Evolutionary conservation across 306 rosid species (phyloP).

Genomic region (Vigna angularis): DNA sequence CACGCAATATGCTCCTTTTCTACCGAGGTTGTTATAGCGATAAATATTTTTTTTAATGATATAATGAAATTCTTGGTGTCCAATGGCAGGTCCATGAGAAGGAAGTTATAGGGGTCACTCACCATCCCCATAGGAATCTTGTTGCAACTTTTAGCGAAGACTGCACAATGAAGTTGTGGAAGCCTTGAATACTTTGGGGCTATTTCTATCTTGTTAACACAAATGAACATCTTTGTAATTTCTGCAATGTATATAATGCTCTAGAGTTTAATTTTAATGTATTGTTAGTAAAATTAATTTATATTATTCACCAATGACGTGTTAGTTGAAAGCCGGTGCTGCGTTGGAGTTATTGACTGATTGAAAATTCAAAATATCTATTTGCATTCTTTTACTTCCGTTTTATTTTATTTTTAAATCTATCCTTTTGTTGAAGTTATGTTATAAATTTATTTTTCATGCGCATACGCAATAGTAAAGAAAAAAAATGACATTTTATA

Average conservation of each 20-base stretch:
- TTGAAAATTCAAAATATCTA: neutral
- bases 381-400: neutral
- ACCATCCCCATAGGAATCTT: conserved; percentile 98
- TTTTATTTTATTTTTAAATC: neutral
- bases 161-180: conserved; percentile 95
- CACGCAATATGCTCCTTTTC: neutral
- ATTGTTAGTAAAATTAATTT: conserved; percentile 4
- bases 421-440: neutral
- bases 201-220: conserved; percentile 18
- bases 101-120: conserved; percentile 89
- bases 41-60: neutral
- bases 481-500: neutral
- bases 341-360: neutral
- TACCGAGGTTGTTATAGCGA: conserved; percentile 6
- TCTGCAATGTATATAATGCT: conserved; percentile 25
- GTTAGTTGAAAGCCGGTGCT: neutral
- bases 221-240: conserved; percentile 22
- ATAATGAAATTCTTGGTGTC: conserved; percentile 3
- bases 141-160: conserved; percentile 89
- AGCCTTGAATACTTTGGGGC: conserved; percentile 59
- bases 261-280: conserved; percentile 4
- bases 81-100: conserved; percentile 88
- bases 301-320: neutral
- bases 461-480: neutral
- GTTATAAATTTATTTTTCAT: neutral